Base-by-base conservation (phyloP, 352 stramenopile genomes). In the Blastocystis sp. region DNA sequence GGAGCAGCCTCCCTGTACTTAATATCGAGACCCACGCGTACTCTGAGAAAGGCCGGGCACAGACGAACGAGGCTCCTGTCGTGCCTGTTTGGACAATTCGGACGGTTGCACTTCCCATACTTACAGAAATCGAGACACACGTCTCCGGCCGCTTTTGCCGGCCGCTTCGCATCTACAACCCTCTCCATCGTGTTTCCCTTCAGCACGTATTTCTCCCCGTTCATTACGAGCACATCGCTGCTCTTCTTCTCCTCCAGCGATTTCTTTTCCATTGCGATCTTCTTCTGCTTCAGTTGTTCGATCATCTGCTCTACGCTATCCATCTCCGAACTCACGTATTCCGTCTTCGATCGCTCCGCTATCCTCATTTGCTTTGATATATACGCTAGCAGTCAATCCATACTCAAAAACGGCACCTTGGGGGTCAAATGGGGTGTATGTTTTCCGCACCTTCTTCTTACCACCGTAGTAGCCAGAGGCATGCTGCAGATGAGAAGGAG, bases 111-210 rank as follows among this genome's bases (percentile, higher is more conserved):
- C 13, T 10, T 55, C 16, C 74, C 74, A 39, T 69, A 67, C 61
- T 85, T 85, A 51, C 74, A 85, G 29, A 69, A 85, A n/a, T 66
- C 29, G 1, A 85, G 61, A 67, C 74, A 85, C 2, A 85, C 55
- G 19, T 12, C 45, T 13, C 66, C 50, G 1, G 29, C 41, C 24
- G 51, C 70, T 35, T 16, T 45, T 55, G 16, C 26, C 41, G 51
- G 50, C 13, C 26, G 35, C n/a, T 39, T 45, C 35, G 16, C 31
- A 37, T 59, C 31, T 16, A 67, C 9, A 6, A 69, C 50, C 33
- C 55, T 69, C 65, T 85, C 50, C 74, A 85, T 85, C 45, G 65
- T 67, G 12, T 45, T 67, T 85, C 74, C 74, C 16, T 69, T 85
- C 59, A 85, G 12, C 26, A 67, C 55, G 45, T 85, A 85, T 51